A percentile compares a stretch with the other conserved stretches of the same genome.
Evolutionary conservation across 2,329 filamentous ascomycete species (phyloP).

Genomic region (Tolypocladium ovalisporum): DNA sequence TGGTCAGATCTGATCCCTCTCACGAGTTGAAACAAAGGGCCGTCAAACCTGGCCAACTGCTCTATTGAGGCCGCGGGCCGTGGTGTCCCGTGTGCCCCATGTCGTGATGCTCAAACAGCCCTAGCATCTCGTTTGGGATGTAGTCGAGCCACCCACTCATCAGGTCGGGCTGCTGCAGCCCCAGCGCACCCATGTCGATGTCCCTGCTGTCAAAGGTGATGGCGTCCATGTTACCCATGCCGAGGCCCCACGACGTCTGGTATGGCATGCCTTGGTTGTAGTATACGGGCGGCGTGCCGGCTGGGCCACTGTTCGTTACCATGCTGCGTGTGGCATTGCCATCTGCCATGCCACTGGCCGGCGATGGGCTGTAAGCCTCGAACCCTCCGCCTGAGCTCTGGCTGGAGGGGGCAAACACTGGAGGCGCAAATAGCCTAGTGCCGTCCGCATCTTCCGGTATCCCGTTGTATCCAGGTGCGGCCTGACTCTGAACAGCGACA

Average conservation of each 20-base stretch:
- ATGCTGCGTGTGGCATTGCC: neutral
- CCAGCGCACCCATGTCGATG: constrained; percentile 60
- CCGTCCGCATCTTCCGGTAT: constrained; percentile 18
- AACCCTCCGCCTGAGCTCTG: constrained; percentile 29
- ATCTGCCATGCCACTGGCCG: constrained; percentile 29
- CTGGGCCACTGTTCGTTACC: neutral
- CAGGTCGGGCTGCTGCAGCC: constrained; percentile 47
- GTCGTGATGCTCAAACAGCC: constrained; percentile 35
- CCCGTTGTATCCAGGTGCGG: constrained; percentile 18
- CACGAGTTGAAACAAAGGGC: neutral
- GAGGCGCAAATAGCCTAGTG: constrained; percentile 19
- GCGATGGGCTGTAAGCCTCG: constrained; percentile 31
- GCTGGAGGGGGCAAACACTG: constrained; percentile 28
- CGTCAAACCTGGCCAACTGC: neutral
- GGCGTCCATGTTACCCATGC: constrained; percentile 27
- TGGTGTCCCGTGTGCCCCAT: constrained; percentile 12
- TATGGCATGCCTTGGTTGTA: constrained; percentile 17
- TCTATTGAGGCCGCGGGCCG: neutral
- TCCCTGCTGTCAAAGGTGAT: constrained; percentile 71
- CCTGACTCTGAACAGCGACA: constrained; percentile 9
- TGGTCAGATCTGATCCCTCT: neutral
- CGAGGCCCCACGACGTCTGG: constrained; percentile 18
- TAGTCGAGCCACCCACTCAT: constrained; percentile 65
- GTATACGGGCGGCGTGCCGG: constrained; percentile 10
- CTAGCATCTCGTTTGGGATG: constrained; percentile 54